A percentile compares a stretch with the other conserved stretches of the same genome.
phyloP scores from a whole-genome alignment of 78 protist species.

The Dictyostelium brefeldianum region DNA sequence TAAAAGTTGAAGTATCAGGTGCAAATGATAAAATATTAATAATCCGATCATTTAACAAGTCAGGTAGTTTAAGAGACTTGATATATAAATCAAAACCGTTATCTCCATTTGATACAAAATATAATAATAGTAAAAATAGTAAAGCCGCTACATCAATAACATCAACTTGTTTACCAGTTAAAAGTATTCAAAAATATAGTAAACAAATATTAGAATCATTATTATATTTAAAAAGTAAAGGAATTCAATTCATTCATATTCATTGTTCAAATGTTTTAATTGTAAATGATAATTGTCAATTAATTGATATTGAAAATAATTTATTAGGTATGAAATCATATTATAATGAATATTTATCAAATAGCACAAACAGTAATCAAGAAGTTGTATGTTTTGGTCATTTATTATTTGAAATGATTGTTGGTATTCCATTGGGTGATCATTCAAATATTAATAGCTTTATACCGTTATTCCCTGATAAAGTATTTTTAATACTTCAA shows the following conservation, averaged over 20 bases:
- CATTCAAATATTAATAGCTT: not conserved
- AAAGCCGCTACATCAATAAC: not conserved
- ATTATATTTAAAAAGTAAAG: constrained; percentile 41
- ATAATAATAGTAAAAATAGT: constrained; percentile 17
- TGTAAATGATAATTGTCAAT: constrained; percentile 17
- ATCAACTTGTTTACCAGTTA: constrained; percentile 12
- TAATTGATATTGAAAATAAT: constrained; percentile 49
- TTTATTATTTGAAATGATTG: constrained; percentile 59
- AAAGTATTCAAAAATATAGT: constrained; percentile 22
- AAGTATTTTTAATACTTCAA: not conserved
- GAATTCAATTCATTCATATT: constrained; percentile 33
- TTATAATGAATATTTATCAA: not conserved
- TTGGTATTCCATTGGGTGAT: constrained; percentile 43
- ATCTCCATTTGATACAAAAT: constrained; percentile 46
- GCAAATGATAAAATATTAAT: constrained; percentile 54
- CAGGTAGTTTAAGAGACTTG: constrained; percentile 48
- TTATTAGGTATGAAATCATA: constrained; percentile 52
- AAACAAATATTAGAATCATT: constrained; percentile 57
- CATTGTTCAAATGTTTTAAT: constrained; percentile 39
- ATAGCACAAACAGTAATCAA: too few species aligned
- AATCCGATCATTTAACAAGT: not conserved
- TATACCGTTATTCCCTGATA: constrained; percentile 45
- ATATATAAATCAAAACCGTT: constrained; percentile 58
- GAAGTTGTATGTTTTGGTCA: constrained; percentile 61
- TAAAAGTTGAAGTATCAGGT: constrained; percentile 31